Evolutionary conservation across 352 stramenopile species (phyloP).

Genomic region (Pythium diclinum): DNA sequence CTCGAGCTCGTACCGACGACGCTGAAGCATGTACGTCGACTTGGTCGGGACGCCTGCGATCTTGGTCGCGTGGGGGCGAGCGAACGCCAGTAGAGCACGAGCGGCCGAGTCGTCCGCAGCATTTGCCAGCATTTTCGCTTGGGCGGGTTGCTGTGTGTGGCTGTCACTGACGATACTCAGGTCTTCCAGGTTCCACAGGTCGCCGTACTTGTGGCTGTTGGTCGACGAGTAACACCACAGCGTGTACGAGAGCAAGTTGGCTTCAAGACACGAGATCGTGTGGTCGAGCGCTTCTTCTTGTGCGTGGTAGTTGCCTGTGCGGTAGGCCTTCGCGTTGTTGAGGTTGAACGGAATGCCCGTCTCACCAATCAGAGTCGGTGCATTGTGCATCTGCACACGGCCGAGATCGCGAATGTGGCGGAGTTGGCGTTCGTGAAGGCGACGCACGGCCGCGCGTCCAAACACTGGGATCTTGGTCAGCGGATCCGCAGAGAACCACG

Average conservation of each 20-base stretch:
- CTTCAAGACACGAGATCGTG: slow-evolving; percentile 70
- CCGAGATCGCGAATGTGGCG: slow-evolving; percentile 53
- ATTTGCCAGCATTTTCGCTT: not conserved
- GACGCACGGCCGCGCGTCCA: slow-evolving; percentile 49
- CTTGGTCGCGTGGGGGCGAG: slow-evolving; percentile 60
- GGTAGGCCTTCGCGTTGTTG: slow-evolving; percentile 44
- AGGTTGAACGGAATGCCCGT: slow-evolving; percentile 74
- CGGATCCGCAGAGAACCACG: slow-evolving; percentile 77
- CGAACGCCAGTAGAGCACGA: slow-evolving; percentile 51
- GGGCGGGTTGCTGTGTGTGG: slow-evolving; percentile 4
- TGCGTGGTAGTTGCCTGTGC: slow-evolving; percentile 43
- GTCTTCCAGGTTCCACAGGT: slow-evolving; percentile 87
- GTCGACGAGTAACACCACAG: slow-evolving; percentile 88
- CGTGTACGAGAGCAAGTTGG: slow-evolving; percentile 79
- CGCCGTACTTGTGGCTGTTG: slow-evolving; percentile 74
- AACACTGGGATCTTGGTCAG: slow-evolving; percentile 63
- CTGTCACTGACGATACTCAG: slow-evolving; percentile 73
- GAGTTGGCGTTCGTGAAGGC: slow-evolving; percentile 59
- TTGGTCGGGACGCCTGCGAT: slow-evolving; percentile 60
- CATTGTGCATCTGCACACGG: slow-evolving; percentile 52
- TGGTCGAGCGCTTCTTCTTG: slow-evolving; percentile 69
- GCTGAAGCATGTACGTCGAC: slow-evolving; percentile 52
- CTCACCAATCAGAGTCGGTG: slow-evolving; percentile 66
- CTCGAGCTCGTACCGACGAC: slow-evolving; percentile 57
- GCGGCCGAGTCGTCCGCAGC: slow-evolving; percentile 12